Base-by-base conservation (phyloP, 2,329 filamentous ascomycete species). In the Biscogniauxia marginata region DNA sequence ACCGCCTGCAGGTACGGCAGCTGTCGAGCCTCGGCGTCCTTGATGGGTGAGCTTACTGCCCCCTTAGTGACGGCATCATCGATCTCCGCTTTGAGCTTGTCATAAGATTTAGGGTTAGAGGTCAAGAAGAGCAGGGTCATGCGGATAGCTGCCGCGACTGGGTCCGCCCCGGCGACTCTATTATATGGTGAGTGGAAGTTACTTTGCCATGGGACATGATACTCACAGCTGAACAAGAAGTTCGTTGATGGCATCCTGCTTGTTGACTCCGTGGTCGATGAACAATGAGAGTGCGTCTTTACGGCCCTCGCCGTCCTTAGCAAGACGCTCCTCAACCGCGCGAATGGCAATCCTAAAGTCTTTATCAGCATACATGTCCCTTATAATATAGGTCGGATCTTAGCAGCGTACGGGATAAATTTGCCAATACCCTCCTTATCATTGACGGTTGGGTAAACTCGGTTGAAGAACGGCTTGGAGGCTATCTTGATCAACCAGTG, bases 151-250 rank as follows among this genome's bases (percentile, higher is more conserved):
- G 75, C 77, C 0, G 80, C 76, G 0, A 79, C 80, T 9, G 77
- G 79, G 56, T 83, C 80, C 1, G 78, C 78, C 3, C 81, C 81
- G 2, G 79, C 79, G 4, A 79, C 30, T 39, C 30, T 39, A 6
- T 39, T 39, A 7, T 19, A 9, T 7, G 20, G 24, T 53, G 49
- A 46, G 16, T 19, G 7, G 21, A 22, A 43, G 18, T 7, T 22
- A 2, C 9, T 16, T 9, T 21, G 23, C 11, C 7, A 3, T n/a
- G 25, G 7, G 46, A 18, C 16, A 2, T 3, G 46, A 19, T 11
- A 47, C 61, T 7, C 52, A 65, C 63, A 63, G 39, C n/a, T 64
- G 56, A 9, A 61, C 23, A 46, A 63, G 55, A 25, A 61, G 16
- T 45, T 60, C 61, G 25, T 63, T 62, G 7, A 59, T 49, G 13